phyloP scores from a whole-genome alignment of 2,329 filamentous ascomycete genomes.

The Trichoderma semiorbis region DNA sequence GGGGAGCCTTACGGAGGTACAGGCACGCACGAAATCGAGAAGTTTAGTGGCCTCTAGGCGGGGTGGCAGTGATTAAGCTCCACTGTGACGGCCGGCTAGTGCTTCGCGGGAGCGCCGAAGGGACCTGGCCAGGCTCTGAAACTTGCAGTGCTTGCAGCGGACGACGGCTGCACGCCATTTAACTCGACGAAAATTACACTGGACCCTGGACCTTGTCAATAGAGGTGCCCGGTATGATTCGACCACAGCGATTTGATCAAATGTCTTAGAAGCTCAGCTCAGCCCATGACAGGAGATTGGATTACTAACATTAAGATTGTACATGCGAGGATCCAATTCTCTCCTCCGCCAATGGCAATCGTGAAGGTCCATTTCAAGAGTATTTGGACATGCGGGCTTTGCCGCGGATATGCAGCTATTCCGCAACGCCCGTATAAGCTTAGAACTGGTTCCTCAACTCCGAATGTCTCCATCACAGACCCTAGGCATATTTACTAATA shows the following conservation, averaged over 20 bases:
- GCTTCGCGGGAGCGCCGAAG: slow-evolving; percentile 2
- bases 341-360: not conserved
- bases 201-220: not conserved
- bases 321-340: not conserved
- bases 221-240: not conserved
- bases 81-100: not conserved
- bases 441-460: not conserved
- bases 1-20: not conserved
- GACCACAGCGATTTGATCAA: not conserved
- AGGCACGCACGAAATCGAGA: not conserved
- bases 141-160: slow-evolving; percentile 3
- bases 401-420: not conserved
- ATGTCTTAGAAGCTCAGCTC: not conserved
- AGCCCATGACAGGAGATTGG: not conserved
- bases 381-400: not conserved
- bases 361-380: not conserved
- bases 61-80: not conserved
- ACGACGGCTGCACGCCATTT: slow-evolving; percentile 7
- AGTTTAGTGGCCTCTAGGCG: not conserved
- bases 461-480: not conserved
- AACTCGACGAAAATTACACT: not conserved
- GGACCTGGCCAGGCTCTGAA: not conserved
- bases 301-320: not conserved
- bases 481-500: not conserved
- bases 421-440: not conserved